A percentile compares a stretch with the other conserved stretches of the same genome.
These are phyloP conservation scores for Xerocomus spinulosus DNA, from an alignment of 768 basidiomycete species.

Conservation along the genomic window DNA sequence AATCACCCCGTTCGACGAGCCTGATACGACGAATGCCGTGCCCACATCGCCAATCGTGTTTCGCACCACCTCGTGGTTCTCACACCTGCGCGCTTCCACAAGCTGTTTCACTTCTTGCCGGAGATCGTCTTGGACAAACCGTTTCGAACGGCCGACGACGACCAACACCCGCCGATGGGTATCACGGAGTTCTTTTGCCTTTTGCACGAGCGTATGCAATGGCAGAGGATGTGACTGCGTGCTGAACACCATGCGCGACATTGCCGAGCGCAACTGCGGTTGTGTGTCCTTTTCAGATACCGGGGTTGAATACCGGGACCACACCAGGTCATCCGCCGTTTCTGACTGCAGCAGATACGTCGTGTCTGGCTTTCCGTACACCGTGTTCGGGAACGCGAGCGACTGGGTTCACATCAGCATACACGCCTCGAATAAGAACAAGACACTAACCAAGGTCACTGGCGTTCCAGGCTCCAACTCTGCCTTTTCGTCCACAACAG, in stretches of 20 bases:
- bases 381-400: slow-evolving; percentile 56
- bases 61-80: slow-evolving; percentile 38
- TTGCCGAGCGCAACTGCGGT: slow-evolving; percentile 31
- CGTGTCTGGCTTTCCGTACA: slow-evolving; percentile 63
- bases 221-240: slow-evolving; percentile 47
- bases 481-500: slow-evolving; percentile 52
- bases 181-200: slow-evolving; percentile 28
- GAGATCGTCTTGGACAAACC: slow-evolving; percentile 60
- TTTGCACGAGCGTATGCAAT: slow-evolving; percentile 51
- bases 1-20: slow-evolving; percentile 53
- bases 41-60: slow-evolving; percentile 87
- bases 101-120: slow-evolving; percentile 53
- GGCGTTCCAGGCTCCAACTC: slow-evolving; percentile 28
- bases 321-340: slow-evolving; percentile 76
- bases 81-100: slow-evolving; percentile 28
- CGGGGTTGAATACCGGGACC: slow-evolving; percentile 55
- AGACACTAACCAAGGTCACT: slow-evolving; percentile 7
- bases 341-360: slow-evolving; percentile 68
- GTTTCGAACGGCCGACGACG: slow-evolving; percentile 71
- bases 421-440: not conserved
- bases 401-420: slow-evolving; percentile 32
- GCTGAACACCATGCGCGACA: slow-evolving; percentile 63
- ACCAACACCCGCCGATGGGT: slow-evolving; percentile 47
- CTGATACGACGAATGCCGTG: slow-evolving; percentile 64
- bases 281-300: slow-evolving; percentile 7